Conservation (phyloP, 768 basidiomycete species). For the Pisolithus marmoratus region DNA sequence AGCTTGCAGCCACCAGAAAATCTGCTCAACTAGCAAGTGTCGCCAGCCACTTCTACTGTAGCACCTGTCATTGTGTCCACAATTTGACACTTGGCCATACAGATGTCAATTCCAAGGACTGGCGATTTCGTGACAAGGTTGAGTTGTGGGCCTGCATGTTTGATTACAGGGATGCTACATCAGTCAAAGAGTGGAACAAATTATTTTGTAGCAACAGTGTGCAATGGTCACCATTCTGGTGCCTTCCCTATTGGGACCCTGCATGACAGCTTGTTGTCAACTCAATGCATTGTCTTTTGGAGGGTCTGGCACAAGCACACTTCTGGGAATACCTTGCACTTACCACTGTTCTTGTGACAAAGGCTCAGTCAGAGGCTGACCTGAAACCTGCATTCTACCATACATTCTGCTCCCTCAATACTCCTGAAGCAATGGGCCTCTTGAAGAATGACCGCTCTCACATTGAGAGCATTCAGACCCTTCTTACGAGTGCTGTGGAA, state of each 20-base stretch:
- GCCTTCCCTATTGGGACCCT: too few relatives aligned
- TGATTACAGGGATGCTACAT: not conserved
- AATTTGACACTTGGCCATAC: not conserved
- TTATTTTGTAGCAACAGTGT: too few relatives aligned
- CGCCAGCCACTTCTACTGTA: slow-evolving; percentile 24
- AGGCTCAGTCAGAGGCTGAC: too few relatives aligned
- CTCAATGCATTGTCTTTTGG: too few relatives aligned
- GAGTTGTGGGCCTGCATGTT: not conserved
- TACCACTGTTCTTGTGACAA: too few relatives aligned
- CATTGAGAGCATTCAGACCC: not conserved
- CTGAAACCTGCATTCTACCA: not conserved
- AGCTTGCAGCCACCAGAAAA: slow-evolving; percentile 31
- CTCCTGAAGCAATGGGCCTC: not conserved
- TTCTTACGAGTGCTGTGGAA: not conserved
- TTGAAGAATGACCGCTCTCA: not conserved
- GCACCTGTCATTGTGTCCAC: slow-evolving; percentile 23
- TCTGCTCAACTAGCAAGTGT: slow-evolving; percentile 12
- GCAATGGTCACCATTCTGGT: too few relatives aligned
- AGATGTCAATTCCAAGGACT: slow-evolving; percentile 14
- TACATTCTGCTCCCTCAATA: not conserved
- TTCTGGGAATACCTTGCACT: too few relatives aligned
- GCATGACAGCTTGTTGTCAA: too few relatives aligned
- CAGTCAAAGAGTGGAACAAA: not conserved
- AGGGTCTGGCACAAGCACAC: too few relatives aligned
- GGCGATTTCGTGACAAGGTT: not conserved